Evolutionary conservation across 2,329 filamentous ascomycete genomes (phyloP), one percentile per base, ranked within the genome.

Genomic region (Colletotrichum noveboracense): DNA sequence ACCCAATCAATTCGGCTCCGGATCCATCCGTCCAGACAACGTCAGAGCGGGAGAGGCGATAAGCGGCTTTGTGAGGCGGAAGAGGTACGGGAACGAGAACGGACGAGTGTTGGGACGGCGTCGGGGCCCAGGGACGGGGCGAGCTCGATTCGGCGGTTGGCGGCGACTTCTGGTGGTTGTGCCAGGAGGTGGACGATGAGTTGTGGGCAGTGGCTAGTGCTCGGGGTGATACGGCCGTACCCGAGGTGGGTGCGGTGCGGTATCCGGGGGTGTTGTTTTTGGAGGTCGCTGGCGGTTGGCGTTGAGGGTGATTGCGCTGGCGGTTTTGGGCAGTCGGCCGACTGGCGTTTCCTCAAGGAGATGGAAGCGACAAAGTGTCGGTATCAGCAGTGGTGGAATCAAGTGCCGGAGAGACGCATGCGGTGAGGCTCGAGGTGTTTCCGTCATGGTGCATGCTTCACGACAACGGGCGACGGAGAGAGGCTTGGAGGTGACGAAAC

Each of bases 141-240:
- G 28, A 32, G 66, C 66, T 68, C 32, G 66, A 60, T 68, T 26
- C 66, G 66, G 66, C 52, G 28, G 21, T 14, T 68, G 66, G 52
- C 28, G 62, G 36, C 36, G 21, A 38, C 43, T 21, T 24, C 43
- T 38, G 14, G 34, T 60, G 52, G 52, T 60, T 28, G 58, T 61
- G 58, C 26, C 32, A 62, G 26, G 56, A 60, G 7, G 55, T 18
- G 55, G 55, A 58, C 26, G 52, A 26, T 12, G 21, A 28, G 26
- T 58, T n/a, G 10, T 62, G 58, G 58, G 43, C 43, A 24, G 43
- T 52, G 38, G n/a, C 21, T 65, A 30, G 30, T 13, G 58, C 14
- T 43, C 26, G 56, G 14, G 24, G 67, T 70, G 38, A 71, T 71
- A 55, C 68, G 58, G 68, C 68, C 68, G 68, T 71, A 71, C 21